Conservation (phyloP, 176 grass and related monocot species). For the Metroxylon sagu region DNA sequence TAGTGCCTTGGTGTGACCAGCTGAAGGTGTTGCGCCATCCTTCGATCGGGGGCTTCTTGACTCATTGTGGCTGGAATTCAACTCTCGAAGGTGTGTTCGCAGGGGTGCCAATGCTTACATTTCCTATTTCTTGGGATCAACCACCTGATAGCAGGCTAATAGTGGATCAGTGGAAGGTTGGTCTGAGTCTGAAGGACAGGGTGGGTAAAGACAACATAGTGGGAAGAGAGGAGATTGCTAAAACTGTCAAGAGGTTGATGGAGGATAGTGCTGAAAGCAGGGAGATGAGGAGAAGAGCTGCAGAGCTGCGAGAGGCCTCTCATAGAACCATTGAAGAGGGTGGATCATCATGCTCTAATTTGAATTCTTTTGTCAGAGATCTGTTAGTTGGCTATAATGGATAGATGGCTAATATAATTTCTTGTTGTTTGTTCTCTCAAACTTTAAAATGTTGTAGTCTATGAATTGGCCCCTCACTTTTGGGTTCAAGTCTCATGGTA, state of each 20-base stretch:
- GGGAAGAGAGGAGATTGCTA: slow-evolving; percentile 28
- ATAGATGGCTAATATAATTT: too few species aligned
- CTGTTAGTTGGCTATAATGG: background rate
- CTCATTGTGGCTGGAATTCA: slow-evolving; percentile 51
- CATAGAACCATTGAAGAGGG: slow-evolving; percentile 18
- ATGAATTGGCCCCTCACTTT: too few species aligned
- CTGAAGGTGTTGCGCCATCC: slow-evolving; percentile 35
- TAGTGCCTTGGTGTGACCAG: slow-evolving; percentile 42
- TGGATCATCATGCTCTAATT: slow-evolving; percentile 25
- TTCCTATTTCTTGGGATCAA: slow-evolving; percentile 40
- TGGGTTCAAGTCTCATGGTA: too few species aligned
- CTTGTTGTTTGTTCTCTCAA: too few species aligned
- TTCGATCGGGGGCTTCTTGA: slow-evolving; percentile 44
- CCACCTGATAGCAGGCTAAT: slow-evolving; percentile 21
- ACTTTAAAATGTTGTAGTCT: too few species aligned
- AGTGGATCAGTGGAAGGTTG: slow-evolving; percentile 37
- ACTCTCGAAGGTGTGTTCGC: slow-evolving; percentile 32
- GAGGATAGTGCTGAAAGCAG: slow-evolving; percentile 26
- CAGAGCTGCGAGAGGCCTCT: slow-evolving; percentile 22
- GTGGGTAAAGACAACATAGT: slow-evolving; percentile 19
- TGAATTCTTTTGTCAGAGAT: slow-evolving; percentile 31
- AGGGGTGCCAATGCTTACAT: slow-evolving; percentile 35
- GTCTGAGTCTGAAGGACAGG: slow-evolving; percentile 34
- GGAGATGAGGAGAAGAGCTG: slow-evolving; percentile 22
- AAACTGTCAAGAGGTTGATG: slow-evolving; percentile 31